Evolutionary conservation across 306 rosid species (phyloP).

Genomic region (Hylodesmum podocarpum): DNA sequence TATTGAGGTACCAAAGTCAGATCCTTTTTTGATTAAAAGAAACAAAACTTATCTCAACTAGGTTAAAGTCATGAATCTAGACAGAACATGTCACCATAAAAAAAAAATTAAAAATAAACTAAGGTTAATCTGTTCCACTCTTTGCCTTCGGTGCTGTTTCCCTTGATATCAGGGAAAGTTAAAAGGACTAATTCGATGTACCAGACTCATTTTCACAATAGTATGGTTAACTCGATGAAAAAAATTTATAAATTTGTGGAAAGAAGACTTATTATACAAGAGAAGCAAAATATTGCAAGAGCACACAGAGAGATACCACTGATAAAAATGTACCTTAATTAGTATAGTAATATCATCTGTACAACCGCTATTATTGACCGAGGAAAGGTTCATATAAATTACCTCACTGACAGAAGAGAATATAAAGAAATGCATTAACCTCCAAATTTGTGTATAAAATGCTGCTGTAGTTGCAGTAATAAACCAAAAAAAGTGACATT

Average conservation of each 20-base stretch:
- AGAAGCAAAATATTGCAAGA: neutral
- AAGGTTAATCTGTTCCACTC: neutral
- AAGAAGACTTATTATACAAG: neutral
- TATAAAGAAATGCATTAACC: slow-evolving; percentile 43
- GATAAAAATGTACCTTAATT: slow-evolving; percentile 18
- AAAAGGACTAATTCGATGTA: neutral
- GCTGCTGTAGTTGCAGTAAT: slow-evolving; percentile 43
- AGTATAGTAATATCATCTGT: slow-evolving; percentile 23
- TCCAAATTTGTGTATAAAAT: slow-evolving; percentile 41
- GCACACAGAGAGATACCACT: neutral
- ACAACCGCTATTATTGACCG: slow-evolving; percentile 34
- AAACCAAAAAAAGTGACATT: slow-evolving; percentile 33
- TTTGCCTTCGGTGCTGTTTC: neutral
- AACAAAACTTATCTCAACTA: neutral
- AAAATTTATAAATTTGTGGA: neutral
- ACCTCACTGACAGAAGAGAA: slow-evolving; percentile 32
- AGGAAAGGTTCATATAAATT: slow-evolving; percentile 26
- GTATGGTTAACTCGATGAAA: neutral
- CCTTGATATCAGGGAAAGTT: neutral
- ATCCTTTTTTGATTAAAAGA: neutral
- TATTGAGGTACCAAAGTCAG: neutral
- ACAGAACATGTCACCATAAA: neutral
- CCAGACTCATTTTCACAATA: neutral
- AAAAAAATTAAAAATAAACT: neutral
- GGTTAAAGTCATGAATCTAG: neutral